Evolutionary conservation across 352 stramenopile genomes (phyloP), one percentile per base, ranked within the genome.

Genomic region (Ophiocytium majus): DNA sequence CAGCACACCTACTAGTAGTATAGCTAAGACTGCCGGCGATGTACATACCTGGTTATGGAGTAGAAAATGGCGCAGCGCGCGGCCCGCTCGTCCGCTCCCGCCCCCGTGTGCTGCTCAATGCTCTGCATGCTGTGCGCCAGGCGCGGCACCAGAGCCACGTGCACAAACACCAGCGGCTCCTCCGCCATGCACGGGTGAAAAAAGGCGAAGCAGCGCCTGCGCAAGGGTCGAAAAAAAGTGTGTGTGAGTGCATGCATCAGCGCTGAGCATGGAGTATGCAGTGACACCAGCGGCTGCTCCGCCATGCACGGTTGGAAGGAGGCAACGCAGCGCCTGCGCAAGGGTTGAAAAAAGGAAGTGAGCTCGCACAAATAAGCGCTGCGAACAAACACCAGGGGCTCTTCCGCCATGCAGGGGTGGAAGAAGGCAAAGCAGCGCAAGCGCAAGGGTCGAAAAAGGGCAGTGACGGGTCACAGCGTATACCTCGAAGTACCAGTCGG

Each of bases 371-470:
- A n/a, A n/a, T n/a, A n/a, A 28, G 95, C 94, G 10, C 97, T 93
- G 88, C 98, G 95, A 14, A 98, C 94, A 91, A 98, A 98, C 10
- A 98, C 94, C 23, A 98, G 91, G 17, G 96, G 95, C 86, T 96
- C 92, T 78, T 96, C 92, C 14, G 93, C 94, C 19, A 98, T 90
- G 50, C 94, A 95, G 10, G 95, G 95, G 87, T 98, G 95, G 86
- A 98, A 98, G 80, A 98, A 96, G 0, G 93, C 94, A 89, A 97
- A 98, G 89, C 96, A 98, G 10, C 95, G 93, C 0, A 93, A 89
- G 63, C 92, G 91, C 75, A 91, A n/a, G n/a, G n/a, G n/a, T n/a
- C n/a, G n/a, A n/a, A n/a, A n/a, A n/a, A n/a, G n/a, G n/a, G n/a
- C n/a, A n/a, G n/a, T n/a, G n/a, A n/a, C n/a, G n/a, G n/a, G n/a